Evolutionary conservation across 208 protist genomes (phyloP).

Genomic region (Wallacemonas sp.): DNA sequence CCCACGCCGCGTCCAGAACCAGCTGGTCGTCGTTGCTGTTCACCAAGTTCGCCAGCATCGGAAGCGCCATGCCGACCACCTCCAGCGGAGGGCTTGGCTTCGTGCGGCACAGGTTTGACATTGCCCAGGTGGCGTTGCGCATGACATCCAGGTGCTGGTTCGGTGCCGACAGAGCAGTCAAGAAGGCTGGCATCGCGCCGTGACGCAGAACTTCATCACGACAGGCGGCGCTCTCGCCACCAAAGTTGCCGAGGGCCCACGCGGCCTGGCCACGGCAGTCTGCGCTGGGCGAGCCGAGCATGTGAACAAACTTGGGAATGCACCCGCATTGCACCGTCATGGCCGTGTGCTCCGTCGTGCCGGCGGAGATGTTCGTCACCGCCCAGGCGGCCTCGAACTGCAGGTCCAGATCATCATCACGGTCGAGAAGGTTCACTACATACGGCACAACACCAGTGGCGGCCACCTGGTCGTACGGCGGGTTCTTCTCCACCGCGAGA

Average conservation of each 20-base stretch:
- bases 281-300: constrained; percentile 85
- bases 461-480: constrained; percentile 96
- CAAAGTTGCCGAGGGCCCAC: constrained; percentile 99
- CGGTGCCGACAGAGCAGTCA: constrained; percentile 53
- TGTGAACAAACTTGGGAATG: constrained; percentile 94
- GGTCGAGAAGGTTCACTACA: constrained; percentile 92
- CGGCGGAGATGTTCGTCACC: constrained; percentile 99
- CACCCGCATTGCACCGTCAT: constrained; percentile 91
- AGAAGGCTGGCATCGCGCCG: constrained; percentile 76
- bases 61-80: constrained; percentile 76
- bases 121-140: constrained; percentile 97
- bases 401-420: constrained; percentile 69
- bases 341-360: constrained; percentile 93
- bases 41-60: constrained; percentile 85
- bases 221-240: constrained; percentile 93
- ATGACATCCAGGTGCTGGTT: constrained; percentile 62
- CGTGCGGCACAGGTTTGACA: constrained; percentile 98
- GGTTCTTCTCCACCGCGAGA: constrained; percentile 91
- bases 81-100: constrained; percentile 93
- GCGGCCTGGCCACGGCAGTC: constrained; percentile 98
- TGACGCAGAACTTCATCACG: constrained; percentile 92
- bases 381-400: constrained; percentile 99
- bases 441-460: constrained; percentile 91
- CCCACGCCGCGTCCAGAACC: constrained; percentile 97
- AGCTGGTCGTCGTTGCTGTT: constrained; percentile 93